phyloP scores from a whole-genome alignment of 768 basidiomycete genomes.

The Calocybe gangraenosa region DNA sequence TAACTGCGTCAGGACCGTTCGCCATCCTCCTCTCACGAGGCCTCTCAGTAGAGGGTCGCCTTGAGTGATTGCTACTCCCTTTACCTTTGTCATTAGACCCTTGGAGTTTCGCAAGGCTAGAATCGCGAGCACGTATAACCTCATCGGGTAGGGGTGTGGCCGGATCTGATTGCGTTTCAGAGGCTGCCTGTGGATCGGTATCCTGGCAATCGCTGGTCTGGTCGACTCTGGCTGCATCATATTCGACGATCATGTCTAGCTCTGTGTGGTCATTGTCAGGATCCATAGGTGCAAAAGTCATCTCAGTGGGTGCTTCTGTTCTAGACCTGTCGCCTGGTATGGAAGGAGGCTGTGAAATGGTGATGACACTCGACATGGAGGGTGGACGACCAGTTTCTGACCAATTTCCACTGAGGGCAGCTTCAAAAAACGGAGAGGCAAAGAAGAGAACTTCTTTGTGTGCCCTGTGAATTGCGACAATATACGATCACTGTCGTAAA shows the following conservation, averaged over 20 bases:
- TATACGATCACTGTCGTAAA: conserved; percentile 6
- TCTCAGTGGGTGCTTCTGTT: conserved; percentile 42
- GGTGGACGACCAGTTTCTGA: conserved; percentile 80
- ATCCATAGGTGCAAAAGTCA: conserved; percentile 59
- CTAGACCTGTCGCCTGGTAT: conserved; percentile 46
- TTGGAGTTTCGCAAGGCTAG: conserved; percentile 61
- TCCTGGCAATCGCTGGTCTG: conserved; percentile 30
- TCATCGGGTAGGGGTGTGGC: conserved; percentile 14
- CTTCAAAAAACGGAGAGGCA: conserved; percentile 94
- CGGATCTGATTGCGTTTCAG: conserved; percentile 17
- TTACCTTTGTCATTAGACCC: conserved; percentile 18
- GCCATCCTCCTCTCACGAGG: conserved; percentile 27
- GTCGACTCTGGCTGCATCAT: conserved; percentile 31
- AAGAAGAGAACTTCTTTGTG: conserved; percentile 91
- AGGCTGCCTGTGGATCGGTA: conserved; percentile 17
- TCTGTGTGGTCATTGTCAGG: conserved; percentile 45
- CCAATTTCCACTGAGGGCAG: conserved; percentile 88
- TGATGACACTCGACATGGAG: conserved; percentile 80
- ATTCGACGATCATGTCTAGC: conserved; percentile 31
- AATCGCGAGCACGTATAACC: conserved; percentile 39
- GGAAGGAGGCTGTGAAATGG: conserved; percentile 72
- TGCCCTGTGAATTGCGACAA: conserved; percentile 47
- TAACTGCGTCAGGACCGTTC: conserved; percentile 72
- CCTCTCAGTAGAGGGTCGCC: conserved; percentile 12
- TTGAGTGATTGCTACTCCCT: conserved; percentile 9